Base-by-base conservation (phyloP, 78 protist species). In the Cavenderia fasciculata region DNA sequence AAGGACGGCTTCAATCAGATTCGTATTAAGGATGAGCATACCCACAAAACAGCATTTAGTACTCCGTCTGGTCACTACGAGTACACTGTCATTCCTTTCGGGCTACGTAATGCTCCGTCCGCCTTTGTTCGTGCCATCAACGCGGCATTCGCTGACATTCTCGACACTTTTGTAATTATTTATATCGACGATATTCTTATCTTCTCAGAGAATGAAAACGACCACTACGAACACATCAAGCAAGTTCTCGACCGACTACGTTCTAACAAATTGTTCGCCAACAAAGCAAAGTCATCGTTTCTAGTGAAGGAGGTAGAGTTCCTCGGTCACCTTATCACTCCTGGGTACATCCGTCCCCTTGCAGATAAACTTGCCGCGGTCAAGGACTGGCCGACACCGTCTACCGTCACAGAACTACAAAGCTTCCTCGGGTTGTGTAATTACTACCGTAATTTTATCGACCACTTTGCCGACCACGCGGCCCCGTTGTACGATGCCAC, bases 131-230 rank as follows among this genome's bases (percentile, higher is more conserved):
- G n/a, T 10, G 12, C 29, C 19, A 68, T 85, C 70, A 2, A 85
- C 0, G 0, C 7, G 16, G 40, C 59, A 38, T 41, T 77, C 36
- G 2, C 1, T 27, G 36, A 43, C 23, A 1, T 18, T 7, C 1
- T 59, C 8, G 69, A 59, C 52, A 59, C 6, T 14, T 36, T 56
- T 12, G 61, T 54, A 4, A 23, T 14, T 5, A 54, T 56, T 18
- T 86, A 59, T 63, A 33, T 86, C 2, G 92, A 86, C 74, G 92
- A 86, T 79, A 49, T 86, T 27, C 14, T 86, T 25, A 71, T 86
- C 31, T 31, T 47, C 61, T 12, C 65, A 25, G 18, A n/a, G 5
- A 59, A 31, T 29, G 31, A 3, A 19, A 56, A 6, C 21, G 14
- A 19, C 10, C 11, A n/a, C 62, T 6, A 56, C n/a, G 21, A 19